A percentile compares a stretch with the other conserved stretches of the same genome.
Conservation (phyloP, 805 yeast species). For the Wickerhamiella hasegawae region DNA sequence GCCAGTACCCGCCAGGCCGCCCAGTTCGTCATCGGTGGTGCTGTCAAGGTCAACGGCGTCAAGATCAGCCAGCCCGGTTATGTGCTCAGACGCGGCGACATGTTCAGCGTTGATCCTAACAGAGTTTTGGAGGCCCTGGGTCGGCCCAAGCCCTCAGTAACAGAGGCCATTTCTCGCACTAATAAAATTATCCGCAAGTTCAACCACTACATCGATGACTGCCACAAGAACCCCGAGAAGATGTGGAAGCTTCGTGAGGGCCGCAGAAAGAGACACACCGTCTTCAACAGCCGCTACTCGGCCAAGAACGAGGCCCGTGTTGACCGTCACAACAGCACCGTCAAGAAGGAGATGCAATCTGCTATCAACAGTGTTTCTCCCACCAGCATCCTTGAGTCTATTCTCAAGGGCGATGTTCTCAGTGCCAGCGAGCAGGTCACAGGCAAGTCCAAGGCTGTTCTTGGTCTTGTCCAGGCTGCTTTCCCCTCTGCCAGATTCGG, state of each 20-base stretch:
- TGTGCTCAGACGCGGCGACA: conserved; percentile 67
- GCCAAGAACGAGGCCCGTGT: conserved; percentile 11
- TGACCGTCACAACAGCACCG: conserved; percentile 30
- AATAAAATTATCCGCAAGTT: conserved; percentile 55
- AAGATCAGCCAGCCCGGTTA: conserved; percentile 64
- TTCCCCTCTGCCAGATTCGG: not conserved
- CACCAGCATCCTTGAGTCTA: conserved; percentile 16
- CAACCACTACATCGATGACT: conserved; percentile 55
- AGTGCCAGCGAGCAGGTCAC: not conserved
- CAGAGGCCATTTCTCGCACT: conserved; percentile 52
- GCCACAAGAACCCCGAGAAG: conserved; percentile 37
- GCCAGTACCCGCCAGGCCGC: conserved; percentile 88
- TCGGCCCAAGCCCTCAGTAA: conserved; percentile 60
- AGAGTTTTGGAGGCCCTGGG: conserved; percentile 78
- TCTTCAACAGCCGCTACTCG: conserved; percentile 10
- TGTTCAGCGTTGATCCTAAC: conserved; percentile 73
- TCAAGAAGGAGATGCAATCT: conserved; percentile 28
- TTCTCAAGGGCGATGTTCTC: conserved; percentile 10
- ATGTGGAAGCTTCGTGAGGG: conserved; percentile 29
- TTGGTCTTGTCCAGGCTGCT: conserved; percentile 4
- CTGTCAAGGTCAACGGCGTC: conserved; percentile 76
- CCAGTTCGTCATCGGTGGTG: conserved; percentile 64
- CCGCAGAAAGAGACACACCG: conserved; percentile 14
- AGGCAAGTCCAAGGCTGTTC: conserved; percentile 1
- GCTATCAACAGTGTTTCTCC: conserved; percentile 22